These are phyloP conservation scores for Apiospora aurea DNA, from an alignment of 2,329 filamentous ascomycete genomes.

Conservation along the genomic window DNA sequence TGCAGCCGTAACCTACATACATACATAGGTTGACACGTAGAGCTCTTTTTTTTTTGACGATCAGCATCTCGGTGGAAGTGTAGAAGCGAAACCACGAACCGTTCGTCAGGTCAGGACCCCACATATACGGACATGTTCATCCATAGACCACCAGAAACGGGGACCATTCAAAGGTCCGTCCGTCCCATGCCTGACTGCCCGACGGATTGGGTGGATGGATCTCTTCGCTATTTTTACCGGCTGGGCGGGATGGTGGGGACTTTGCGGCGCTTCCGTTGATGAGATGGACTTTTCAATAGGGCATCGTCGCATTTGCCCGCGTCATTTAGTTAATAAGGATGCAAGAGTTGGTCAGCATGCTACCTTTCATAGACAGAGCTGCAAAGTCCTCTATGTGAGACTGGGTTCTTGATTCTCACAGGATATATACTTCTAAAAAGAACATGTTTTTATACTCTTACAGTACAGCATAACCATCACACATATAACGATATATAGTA, in stretches of 20 bases:
- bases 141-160: neutral
- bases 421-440: too few relatives aligned
- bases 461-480: too few relatives aligned
- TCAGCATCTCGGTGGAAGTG: neutral
- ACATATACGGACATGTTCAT: neutral
- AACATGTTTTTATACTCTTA: too few relatives aligned
- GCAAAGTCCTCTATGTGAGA: too few relatives aligned
- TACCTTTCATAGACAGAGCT: too few relatives aligned
- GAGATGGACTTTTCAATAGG: neutral
- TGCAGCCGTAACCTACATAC: too few relatives aligned
- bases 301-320: neutral
- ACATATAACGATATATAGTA: too few relatives aligned
- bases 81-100: neutral
- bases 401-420: too few relatives aligned
- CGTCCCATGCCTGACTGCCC: neutral
- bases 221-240: neutral
- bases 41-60: neutral
- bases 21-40: too few relatives aligned
- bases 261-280: neutral
- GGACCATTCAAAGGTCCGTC: neutral
- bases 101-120: neutral
- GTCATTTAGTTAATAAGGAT: too few relatives aligned
- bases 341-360: too few relatives aligned
- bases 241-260: neutral
- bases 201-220: neutral